Conservation (phyloP, 495 filamentous ascomycete species). For the Trichocladium uniseriatum region DNA sequence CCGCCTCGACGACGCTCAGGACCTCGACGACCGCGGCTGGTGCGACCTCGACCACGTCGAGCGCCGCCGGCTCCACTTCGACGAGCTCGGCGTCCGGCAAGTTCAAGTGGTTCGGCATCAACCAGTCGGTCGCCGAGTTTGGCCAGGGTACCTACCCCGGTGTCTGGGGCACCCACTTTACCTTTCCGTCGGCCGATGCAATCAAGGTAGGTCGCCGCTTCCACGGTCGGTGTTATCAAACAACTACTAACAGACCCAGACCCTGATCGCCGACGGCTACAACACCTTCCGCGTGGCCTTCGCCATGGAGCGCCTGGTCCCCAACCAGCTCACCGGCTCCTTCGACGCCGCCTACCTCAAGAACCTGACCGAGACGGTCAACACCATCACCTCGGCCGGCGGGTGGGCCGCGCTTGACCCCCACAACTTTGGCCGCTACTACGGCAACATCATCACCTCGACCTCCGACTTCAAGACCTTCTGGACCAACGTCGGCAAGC, state of each 20-base stretch:
- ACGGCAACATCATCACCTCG: constrained; percentile 55
- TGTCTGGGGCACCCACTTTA: constrained; percentile 47
- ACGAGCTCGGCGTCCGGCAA: constrained; percentile 15
- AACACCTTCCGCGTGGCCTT: constrained; percentile 64
- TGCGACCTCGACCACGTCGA: constrained; percentile 10
- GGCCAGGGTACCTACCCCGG: constrained; percentile 46
- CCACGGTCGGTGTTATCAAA: too few species aligned
- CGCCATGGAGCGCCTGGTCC: constrained; percentile 59
- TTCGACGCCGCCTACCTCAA: constrained; percentile 42
- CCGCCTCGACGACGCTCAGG: too few species aligned
- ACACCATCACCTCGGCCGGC: constrained; percentile 35
- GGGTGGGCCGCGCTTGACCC: constrained; percentile 59
- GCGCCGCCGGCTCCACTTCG: constrained; percentile 6
- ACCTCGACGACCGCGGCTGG: too few species aligned
- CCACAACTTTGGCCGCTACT: constrained; percentile 64
- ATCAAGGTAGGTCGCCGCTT: too few species aligned
- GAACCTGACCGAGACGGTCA: constrained; percentile 35
- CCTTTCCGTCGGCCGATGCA: constrained; percentile 43
- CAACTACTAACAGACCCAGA: too few species aligned
- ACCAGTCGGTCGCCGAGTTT: constrained; percentile 50
- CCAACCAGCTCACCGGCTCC: constrained; percentile 36
- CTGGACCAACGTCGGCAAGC: constrained; percentile 53
- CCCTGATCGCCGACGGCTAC: constrained; percentile 52
- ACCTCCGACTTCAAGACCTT: constrained; percentile 50
- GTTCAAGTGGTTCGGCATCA: constrained; percentile 34